A percentile compares a stretch with the other conserved stretches of the same genome.
Conservation (phyloP, 2,329 filamentous ascomycete species). For the Gyromitra esculenta region DNA sequence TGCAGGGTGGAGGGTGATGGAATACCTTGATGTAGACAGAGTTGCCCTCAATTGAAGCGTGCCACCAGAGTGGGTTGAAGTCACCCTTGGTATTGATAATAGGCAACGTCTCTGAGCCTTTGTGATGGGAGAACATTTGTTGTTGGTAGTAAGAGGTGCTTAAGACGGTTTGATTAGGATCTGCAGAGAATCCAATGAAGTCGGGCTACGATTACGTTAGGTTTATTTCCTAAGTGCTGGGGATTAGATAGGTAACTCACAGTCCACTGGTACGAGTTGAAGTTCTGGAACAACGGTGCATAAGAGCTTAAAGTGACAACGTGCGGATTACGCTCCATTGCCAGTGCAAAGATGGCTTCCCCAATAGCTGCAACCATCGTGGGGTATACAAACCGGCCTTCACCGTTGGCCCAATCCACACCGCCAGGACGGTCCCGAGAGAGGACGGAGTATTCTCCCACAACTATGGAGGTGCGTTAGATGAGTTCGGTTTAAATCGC, state of each 20-base stretch:
- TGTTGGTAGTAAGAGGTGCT: constrained; percentile 59
- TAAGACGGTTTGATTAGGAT: constrained; percentile 58
- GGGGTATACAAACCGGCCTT: constrained; percentile 57
- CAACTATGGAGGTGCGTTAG: constrained; percentile 49
- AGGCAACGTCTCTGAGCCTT: constrained; percentile 58
- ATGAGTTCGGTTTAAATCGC: background rate
- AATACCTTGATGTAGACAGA: constrained; percentile 47
- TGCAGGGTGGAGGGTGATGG: background rate
- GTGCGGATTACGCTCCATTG: constrained; percentile 58
- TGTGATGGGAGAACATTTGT: constrained; percentile 58
- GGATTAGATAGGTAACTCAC: constrained; percentile 8
- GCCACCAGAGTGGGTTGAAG: constrained; percentile 59
- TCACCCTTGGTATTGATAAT: constrained; percentile 56
- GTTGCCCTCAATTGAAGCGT: constrained; percentile 56
- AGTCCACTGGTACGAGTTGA: constrained; percentile 59
- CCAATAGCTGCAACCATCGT: constrained; percentile 58
- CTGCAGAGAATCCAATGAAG: constrained; percentile 59
- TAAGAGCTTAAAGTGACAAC: constrained; percentile 58
- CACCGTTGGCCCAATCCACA: constrained; percentile 55
- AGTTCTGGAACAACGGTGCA: constrained; percentile 59
- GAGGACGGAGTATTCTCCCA: constrained; percentile 61
- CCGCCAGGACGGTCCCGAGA: constrained; percentile 54
- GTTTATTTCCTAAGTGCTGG: background rate
- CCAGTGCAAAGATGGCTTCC: constrained; percentile 58
- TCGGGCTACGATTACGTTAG: constrained; percentile 52